phyloP scores from a whole-genome alignment of 345 rosid genomes.

The Reutealis trisperma region DNA sequence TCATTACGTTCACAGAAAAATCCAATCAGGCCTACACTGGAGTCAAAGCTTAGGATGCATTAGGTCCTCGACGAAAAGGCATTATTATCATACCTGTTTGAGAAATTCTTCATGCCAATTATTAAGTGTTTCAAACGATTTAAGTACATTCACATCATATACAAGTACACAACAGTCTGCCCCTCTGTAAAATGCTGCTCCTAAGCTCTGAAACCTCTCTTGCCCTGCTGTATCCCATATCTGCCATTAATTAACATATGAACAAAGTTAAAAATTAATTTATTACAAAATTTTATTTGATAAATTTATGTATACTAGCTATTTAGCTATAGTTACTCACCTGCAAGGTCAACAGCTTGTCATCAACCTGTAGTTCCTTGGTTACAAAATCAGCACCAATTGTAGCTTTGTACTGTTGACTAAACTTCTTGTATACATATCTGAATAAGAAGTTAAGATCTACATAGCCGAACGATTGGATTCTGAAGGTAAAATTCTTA shows the following conservation, averaged over 20 bases:
- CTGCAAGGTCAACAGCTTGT: slow-evolving; percentile 74
- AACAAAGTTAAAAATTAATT: too few species aligned
- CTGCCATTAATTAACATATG: slow-evolving; percentile 27
- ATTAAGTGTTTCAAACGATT: slow-evolving; percentile 62
- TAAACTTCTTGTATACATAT: slow-evolving; percentile 80
- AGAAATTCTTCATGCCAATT: slow-evolving; percentile 77
- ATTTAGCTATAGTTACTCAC: slow-evolving; percentile 32
- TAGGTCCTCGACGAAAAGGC: background rate
- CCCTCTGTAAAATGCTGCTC: slow-evolving; percentile 85
- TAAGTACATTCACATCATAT: slow-evolving; percentile 63
- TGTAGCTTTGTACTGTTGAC: slow-evolving; percentile 79
- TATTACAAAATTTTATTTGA: background rate
- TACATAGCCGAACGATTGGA: background rate
- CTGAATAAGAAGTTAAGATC: slow-evolving; percentile 30
- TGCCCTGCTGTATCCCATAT: slow-evolving; percentile 99
- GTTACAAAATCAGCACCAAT: slow-evolving; percentile 95
- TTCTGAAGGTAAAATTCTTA: background rate
- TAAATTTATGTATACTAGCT: background rate
- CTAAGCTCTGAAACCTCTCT: slow-evolving; percentile 88
- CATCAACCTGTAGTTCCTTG: slow-evolving; percentile 76
- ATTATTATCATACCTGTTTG: slow-evolving; percentile 52
- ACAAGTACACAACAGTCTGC: slow-evolving; percentile 87
- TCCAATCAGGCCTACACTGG: too few species aligned
- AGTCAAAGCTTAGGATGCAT: too few species aligned
- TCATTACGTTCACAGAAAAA: too few species aligned